Evolutionary conservation across 768 basidiomycete genomes (phyloP).

Genomic region (Cystofilobasidium ferigula): DNA sequence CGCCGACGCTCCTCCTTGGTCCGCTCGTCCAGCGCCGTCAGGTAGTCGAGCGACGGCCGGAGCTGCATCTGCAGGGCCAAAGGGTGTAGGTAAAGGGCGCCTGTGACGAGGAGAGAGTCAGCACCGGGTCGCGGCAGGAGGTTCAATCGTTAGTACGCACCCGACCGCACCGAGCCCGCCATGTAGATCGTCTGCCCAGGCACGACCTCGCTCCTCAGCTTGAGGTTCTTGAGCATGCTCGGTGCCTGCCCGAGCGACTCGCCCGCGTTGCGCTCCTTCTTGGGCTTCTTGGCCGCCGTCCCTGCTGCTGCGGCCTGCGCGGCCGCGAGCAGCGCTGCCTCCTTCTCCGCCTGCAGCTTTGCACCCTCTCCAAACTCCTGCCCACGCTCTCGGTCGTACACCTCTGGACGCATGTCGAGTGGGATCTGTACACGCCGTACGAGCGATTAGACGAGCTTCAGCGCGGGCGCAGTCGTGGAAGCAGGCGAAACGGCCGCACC

Average conservation of each 20-base stretch:
- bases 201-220: conserved; percentile 36
- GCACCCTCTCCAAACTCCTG: conserved; percentile 32
- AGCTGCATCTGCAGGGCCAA: conserved; percentile 35
- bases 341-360: conserved; percentile 29
- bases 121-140: not conserved
- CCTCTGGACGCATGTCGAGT: conserved; percentile 32
- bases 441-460: too few species aligned
- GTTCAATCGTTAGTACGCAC: not conserved
- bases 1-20: conserved; percentile 26
- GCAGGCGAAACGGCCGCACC: too few species aligned
- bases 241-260: conserved; percentile 30
- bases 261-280: conserved; percentile 27
- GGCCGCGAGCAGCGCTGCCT: conserved; percentile 31
- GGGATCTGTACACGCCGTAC: too few species aligned
- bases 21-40: conserved; percentile 35
- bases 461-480: too few species aligned
- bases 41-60: conserved; percentile 36
- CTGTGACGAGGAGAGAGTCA: conserved; percentile 22
- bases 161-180: conserved; percentile 28
- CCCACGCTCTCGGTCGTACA: conserved; percentile 38
- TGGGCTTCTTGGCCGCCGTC: conserved; percentile 26
- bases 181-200: conserved; percentile 38
- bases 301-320: conserved; percentile 9
- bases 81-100: conserved; percentile 38
- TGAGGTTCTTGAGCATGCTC: conserved; percentile 7